A percentile compares a stretch with the other conserved stretches of the same genome.
Evolutionary conservation across 352 stramenopile genomes (phyloP).

Genomic region (Thraustochytrium striatum): DNA sequence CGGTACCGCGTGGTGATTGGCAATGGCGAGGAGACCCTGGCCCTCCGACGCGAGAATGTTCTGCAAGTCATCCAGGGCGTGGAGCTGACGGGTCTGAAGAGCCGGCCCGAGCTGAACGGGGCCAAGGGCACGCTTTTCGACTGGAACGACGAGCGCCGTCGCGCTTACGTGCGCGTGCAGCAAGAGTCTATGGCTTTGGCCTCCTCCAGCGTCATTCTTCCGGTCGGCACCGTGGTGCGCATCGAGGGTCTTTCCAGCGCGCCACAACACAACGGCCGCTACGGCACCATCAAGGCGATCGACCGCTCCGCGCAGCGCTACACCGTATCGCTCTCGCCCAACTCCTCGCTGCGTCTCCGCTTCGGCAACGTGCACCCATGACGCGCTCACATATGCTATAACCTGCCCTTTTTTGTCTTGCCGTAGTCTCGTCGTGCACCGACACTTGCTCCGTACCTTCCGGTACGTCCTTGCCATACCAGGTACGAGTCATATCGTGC

Average conservation of each 20-base stretch:
- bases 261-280: slow-evolving; percentile 41
- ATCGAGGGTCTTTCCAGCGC: slow-evolving; percentile 5
- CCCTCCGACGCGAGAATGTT: slow-evolving; percentile 29
- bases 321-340: neutral
- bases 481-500: too few species aligned
- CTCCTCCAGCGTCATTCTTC: slow-evolving; percentile 22
- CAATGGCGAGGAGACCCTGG: neutral
- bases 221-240: slow-evolving; percentile 20
- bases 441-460: too few species aligned
- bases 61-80: slow-evolving; percentile 29
- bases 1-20: slow-evolving; percentile 3
- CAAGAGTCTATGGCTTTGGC: neutral
- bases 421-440: too few species aligned
- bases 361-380: slow-evolving; percentile 39
- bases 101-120: slow-evolving; percentile 30
- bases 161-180: neutral
- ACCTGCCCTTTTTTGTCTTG: too few species aligned
- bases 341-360: neutral
- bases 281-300: slow-evolving; percentile 40
- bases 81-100: slow-evolving; percentile 1
- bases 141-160: slow-evolving; percentile 8
- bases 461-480: too few species aligned
- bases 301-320: slow-evolving; percentile 2
- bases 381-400: too few species aligned
- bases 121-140: slow-evolving; percentile 25